Percentiles rank a stretch among this genome's conserved stretches.
Evolutionary conservation across 495 filamentous ascomycete genomes (phyloP).

Genomic region (Chlorociboria aeruginascens): DNA sequence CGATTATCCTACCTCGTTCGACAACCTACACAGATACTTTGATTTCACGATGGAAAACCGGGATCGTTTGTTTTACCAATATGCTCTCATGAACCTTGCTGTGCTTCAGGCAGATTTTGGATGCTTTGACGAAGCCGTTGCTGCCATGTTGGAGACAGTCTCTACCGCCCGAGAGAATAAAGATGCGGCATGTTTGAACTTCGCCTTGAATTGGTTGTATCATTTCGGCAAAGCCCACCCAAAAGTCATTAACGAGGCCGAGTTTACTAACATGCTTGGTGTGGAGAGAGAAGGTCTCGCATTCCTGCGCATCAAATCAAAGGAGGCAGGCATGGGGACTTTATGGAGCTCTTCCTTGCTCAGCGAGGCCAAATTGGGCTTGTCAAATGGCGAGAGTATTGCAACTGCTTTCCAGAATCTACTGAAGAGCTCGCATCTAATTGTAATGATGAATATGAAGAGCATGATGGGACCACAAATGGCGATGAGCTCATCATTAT

Average conservation of each 20-base stretch:
- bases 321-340: constrained; percentile 79
- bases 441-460: constrained; percentile 61
- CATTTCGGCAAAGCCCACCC: constrained; percentile 85
- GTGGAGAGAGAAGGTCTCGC: constrained; percentile 70
- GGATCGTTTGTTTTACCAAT: constrained; percentile 82
- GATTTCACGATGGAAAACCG: constrained; percentile 90
- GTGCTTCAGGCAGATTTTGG: constrained; percentile 94
- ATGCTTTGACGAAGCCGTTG: constrained; percentile 79
- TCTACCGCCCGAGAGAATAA: constrained; percentile 84
- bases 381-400: constrained; percentile 69
- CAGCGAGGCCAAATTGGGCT: constrained; percentile 71
- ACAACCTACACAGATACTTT: constrained; percentile 89
- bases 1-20: constrained; percentile 81
- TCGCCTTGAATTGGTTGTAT: constrained; percentile 94
- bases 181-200: constrained; percentile 87
- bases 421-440: constrained; percentile 68
- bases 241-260: constrained; percentile 54
- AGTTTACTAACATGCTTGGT: constrained; percentile 60
- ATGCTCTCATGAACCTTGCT: constrained; percentile 87
- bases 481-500: constrained; percentile 58
- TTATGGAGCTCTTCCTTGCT: constrained; percentile 75
- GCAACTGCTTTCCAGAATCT: constrained; percentile 67
- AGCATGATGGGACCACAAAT: constrained; percentile 63
- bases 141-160: constrained; percentile 86
- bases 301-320: constrained; percentile 80